phyloP scores from a whole-genome alignment of 2,329 filamentous ascomycete species.

The Alternaria infectoria region DNA sequence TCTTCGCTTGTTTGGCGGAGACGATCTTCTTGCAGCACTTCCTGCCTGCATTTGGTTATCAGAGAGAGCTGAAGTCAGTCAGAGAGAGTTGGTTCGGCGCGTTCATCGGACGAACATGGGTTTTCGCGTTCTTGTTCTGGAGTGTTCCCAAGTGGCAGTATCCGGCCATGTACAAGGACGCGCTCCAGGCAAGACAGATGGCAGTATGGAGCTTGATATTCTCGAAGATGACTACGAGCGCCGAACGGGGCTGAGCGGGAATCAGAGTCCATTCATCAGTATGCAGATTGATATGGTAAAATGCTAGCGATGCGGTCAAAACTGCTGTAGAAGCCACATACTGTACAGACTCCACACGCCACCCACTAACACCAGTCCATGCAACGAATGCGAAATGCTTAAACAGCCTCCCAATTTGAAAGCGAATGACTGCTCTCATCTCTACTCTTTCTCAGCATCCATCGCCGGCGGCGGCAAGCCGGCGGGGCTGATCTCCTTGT shows the following conservation, averaged over 20 bases:
- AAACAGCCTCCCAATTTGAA: background rate
- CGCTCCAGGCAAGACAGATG: background rate
- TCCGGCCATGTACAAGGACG: background rate
- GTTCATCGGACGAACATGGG: background rate
- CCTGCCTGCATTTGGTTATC: background rate
- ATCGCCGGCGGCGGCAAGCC: constrained; percentile 16
- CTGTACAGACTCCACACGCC: background rate
- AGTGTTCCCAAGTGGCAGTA: background rate
- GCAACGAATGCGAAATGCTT: background rate
- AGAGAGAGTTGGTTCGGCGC: background rate
- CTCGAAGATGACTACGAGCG: background rate
- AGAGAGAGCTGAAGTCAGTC: background rate
- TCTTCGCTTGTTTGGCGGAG: background rate
- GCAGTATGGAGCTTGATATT: background rate
- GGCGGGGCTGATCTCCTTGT: constrained; percentile 9
- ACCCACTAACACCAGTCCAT: background rate
- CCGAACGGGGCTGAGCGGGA: background rate
- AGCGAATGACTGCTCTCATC: background rate
- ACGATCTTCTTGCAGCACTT: background rate
- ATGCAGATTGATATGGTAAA: background rate
- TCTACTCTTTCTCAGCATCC: constrained; percentile 8
- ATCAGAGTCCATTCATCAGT: background rate
- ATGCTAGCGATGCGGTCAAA: background rate
- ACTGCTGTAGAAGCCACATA: background rate
- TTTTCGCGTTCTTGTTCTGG: background rate